Conservation (phyloP, 148 eudicot genomes). For the Vaccinium myrtillus region DNA sequence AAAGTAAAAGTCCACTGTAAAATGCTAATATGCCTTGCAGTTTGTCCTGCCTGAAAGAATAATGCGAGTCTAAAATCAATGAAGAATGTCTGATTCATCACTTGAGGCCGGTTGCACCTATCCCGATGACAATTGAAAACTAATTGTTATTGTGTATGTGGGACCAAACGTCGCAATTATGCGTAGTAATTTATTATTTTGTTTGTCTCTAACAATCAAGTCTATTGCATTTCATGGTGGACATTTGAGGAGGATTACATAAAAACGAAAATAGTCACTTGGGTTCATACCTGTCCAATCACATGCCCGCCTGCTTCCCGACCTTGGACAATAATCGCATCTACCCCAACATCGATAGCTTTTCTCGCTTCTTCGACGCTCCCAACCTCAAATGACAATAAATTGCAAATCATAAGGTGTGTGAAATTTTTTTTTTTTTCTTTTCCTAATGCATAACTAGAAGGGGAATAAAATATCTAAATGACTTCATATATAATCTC, state of each 20-base stretch:
- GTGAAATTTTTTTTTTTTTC: not conserved
- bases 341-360: slow-evolving; percentile 69
- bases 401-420: not conserved
- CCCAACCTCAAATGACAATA: slow-evolving; percentile 55
- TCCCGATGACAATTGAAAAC: not conserved
- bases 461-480: not conserved
- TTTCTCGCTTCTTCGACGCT: slow-evolving; percentile 66
- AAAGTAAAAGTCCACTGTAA: not conserved
- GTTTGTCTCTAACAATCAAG: not conserved
- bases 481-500: not conserved
- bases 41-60: not conserved
- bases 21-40: not conserved
- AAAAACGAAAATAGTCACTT: not conserved
- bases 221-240: not conserved
- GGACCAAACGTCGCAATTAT: not conserved
- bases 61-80: not conserved
- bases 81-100: not conserved
- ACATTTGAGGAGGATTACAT: not conserved
- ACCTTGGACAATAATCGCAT: slow-evolving; percentile 92
- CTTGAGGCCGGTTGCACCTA: not conserved
- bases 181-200: not conserved
- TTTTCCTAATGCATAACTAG: not conserved
- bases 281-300: slow-evolving; percentile 68
- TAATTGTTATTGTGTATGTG: not conserved
- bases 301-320: slow-evolving; percentile 97